Percentiles rank a stretch among this genome's conserved stretches.
Conservation (phyloP, 192 early-diverging fungal species). For the Paraglomus brasilianum region DNA sequence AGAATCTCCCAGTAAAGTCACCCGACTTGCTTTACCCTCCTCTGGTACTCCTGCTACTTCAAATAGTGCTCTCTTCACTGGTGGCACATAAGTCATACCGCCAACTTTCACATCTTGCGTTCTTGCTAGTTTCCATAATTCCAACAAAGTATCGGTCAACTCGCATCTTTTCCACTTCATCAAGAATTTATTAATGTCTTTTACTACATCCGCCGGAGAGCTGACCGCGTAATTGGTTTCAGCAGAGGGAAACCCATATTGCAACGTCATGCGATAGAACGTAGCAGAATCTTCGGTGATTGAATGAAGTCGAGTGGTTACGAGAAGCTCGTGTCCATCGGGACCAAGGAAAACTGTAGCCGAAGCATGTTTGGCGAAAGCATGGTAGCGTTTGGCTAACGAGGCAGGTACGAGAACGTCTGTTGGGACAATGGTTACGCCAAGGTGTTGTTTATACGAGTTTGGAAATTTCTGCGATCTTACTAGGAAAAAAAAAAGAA, state of each 20-base stretch:
- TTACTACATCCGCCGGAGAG: no score
- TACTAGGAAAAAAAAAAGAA: neutral
- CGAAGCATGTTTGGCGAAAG: no score
- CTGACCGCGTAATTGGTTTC: no score
- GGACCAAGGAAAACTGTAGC: no score
- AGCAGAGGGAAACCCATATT: no score
- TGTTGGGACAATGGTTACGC: neutral
- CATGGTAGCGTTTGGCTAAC: no score
- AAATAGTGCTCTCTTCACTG: neutral
- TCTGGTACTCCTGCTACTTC: slow-evolving; percentile 2
- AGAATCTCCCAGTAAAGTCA: slow-evolving; percentile 17
- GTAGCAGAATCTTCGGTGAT: no score
- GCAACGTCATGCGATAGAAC: no score
- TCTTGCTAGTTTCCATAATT: neutral
- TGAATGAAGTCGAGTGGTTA: no score
- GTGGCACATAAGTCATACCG: neutral
- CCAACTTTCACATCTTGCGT: neutral
- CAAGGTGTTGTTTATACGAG: neutral
- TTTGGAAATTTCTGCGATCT: slow-evolving; percentile 12
- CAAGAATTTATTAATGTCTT: no score
- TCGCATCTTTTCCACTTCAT: neutral
- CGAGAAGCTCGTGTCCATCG: no score
- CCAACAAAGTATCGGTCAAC: neutral
- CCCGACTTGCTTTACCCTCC: neutral
- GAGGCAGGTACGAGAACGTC: neutral